Evolutionary conservation across 192 early-diverging fungal genomes (phyloP).

Genomic region (Coemansia sp.): DNA sequence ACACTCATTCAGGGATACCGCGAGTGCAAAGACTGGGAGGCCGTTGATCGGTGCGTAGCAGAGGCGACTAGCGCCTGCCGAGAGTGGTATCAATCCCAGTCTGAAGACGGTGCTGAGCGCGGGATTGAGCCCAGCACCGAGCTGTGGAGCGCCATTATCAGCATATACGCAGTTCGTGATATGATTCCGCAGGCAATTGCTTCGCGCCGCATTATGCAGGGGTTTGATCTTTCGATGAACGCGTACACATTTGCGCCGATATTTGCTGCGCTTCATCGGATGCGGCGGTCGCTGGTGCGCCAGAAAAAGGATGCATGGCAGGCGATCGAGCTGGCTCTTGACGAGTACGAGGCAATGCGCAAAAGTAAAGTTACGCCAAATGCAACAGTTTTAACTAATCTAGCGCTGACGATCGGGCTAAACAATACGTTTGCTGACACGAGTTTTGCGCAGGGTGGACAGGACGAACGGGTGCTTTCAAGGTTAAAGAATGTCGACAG

Average conservation of each 20-base stretch:
- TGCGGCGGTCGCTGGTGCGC: constrained; percentile 16
- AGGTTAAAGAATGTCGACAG: constrained; percentile 4
- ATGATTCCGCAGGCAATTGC: constrained; percentile 44
- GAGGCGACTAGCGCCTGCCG: constrained; percentile 18
- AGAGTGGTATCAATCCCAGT: constrained; percentile 17
- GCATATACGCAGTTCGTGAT: constrained; percentile 32
- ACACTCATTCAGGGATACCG: constrained; percentile 42
- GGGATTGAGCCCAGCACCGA: constrained; percentile 26
- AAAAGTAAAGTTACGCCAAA: constrained; percentile 16
- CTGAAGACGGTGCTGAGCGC: neutral
- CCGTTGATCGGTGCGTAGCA: constrained; percentile 32
- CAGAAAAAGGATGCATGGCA: constrained; percentile 21
- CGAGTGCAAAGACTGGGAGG: constrained; percentile 34
- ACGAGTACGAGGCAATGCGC: constrained; percentile 41
- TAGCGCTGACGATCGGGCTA: constrained; percentile 39
- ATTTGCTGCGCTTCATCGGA: constrained; percentile 38
- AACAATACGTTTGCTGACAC: constrained; percentile 12
- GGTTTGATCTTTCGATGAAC: constrained; percentile 22
- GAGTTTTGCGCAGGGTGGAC: neutral
- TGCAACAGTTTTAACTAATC: constrained; percentile 33
- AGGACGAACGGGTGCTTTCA: neutral
- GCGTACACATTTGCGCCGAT: constrained; percentile 32
- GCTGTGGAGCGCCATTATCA: constrained; percentile 41
- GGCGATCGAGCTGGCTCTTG: constrained; percentile 19
- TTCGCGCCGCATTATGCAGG: constrained; percentile 22